phyloP scores from a whole-genome alignment of 2,329 filamentous ascomycete genomes.

The Pezizomycotina sp. region DNA sequence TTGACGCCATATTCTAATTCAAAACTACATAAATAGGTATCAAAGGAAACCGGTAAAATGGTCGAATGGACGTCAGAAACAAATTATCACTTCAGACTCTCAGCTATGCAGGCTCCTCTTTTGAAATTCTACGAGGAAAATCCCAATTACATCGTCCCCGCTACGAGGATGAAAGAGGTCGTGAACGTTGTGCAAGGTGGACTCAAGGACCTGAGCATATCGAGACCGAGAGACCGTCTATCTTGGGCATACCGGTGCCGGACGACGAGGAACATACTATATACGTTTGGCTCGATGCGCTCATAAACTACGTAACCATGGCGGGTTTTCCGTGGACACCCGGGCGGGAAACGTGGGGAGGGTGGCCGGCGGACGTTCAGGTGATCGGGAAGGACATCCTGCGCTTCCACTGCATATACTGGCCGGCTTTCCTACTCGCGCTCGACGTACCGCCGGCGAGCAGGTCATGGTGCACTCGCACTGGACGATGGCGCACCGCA shows the following conservation, averaged over 20 bases:
- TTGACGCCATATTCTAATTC: conserved; percentile 7
- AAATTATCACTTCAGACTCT: conserved; percentile 90
- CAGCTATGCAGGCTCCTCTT: conserved; percentile 60
- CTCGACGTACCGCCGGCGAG: conserved; percentile 59
- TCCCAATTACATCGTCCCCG: conserved; percentile 59
- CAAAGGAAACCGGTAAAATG: conserved; percentile 72
- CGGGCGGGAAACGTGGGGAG: conserved; percentile 42
- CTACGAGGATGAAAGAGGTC: conserved; percentile 58
- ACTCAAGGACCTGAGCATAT: conserved; percentile 76
- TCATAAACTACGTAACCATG: conserved; percentile 84
- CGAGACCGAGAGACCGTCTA: conserved; percentile 59
- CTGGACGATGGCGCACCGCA: conserved; percentile 79
- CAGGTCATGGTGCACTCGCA: conserved; percentile 78
- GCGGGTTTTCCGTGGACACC: conserved; percentile 71
- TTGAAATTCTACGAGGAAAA: conserved; percentile 66
- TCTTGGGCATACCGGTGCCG: conserved; percentile 77
- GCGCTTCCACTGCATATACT: conserved; percentile 93
- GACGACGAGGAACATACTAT: conserved; percentile 75
- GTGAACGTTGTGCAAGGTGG: conserved; percentile 58
- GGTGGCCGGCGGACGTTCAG: conserved; percentile 85
- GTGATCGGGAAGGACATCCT: conserved; percentile 94
- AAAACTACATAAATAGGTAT: conserved; percentile 34
- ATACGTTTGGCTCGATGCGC: conserved; percentile 94
- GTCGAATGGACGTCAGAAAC: conserved; percentile 88
- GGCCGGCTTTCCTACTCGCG: conserved; percentile 90